Conservation (phyloP, 129 eudicot species). For the Centella asiatica region DNA sequence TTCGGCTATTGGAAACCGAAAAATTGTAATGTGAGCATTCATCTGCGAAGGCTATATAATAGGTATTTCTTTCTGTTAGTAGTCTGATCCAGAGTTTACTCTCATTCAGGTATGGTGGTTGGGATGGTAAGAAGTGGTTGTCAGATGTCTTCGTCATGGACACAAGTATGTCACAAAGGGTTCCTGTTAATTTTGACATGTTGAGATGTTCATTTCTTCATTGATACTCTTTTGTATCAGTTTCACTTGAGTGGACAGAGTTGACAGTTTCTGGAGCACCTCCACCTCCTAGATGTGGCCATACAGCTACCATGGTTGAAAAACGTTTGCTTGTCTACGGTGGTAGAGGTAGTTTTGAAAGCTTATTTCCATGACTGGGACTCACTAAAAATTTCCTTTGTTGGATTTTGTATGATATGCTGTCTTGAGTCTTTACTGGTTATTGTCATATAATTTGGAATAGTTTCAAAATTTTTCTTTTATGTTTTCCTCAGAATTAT, state of each 20-base stretch:
- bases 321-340: conserved; percentile 92
- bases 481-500: not conserved
- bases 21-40: conserved; percentile 76
- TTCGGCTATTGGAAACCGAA: conserved; percentile 83
- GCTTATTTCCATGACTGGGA: not conserved
- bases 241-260: conserved; percentile 96
- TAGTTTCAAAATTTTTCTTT: too few species aligned
- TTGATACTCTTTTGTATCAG: conserved; percentile 31
- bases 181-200: not conserved
- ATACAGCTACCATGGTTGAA: conserved; percentile 96
- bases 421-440: not conserved
- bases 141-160: conserved; percentile 83
- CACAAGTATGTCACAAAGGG: conserved; percentile 49
- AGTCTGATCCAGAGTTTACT: conserved; percentile 13
- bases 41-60: not conserved
- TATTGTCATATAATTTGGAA: too few species aligned
- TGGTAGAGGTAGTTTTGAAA: conserved; percentile 66
- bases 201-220: not conserved
- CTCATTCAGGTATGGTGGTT: conserved; percentile 85
- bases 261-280: conserved; percentile 68
- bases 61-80: not conserved
- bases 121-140: conserved; percentile 99
- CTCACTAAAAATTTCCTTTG: not conserved
- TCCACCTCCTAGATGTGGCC: conserved; percentile 99
- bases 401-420: not conserved